These are phyloP conservation scores for Naematelia encephala DNA, from an alignment of 768 basidiomycete genomes.

Conservation along the genomic window DNA sequence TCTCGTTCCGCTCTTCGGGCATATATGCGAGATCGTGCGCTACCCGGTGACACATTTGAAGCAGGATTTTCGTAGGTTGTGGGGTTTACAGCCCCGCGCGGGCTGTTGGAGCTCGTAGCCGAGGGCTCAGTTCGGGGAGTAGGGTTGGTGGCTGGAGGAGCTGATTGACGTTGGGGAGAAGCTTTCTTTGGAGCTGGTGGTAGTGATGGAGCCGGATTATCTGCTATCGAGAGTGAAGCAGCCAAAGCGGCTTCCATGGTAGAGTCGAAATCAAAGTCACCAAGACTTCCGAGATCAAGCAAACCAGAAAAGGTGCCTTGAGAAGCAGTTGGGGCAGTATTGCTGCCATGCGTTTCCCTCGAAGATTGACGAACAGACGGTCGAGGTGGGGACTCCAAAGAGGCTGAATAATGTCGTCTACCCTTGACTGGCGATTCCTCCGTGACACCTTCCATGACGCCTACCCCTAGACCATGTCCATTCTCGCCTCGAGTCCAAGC, in stretches of 20 bases:
- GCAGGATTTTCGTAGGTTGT: neutral
- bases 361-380: neutral
- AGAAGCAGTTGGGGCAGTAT: no score
- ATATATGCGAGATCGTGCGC: slow-evolving; percentile 31
- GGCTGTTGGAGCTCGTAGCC: neutral
- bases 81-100: no score
- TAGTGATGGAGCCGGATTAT: slow-evolving; percentile 14
- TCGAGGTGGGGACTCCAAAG: neutral
- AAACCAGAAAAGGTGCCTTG: neutral
- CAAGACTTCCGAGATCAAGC: slow-evolving; percentile 22
- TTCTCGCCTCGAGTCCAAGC: slow-evolving; percentile 43
- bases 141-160: neutral
- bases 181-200: neutral
- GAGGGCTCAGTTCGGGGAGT: slow-evolving; percentile 9
- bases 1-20: slow-evolving; percentile 30
- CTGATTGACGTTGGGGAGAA: neutral
- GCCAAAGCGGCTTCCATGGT: slow-evolving; percentile 38
- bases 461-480: slow-evolving; percentile 51
- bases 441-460: slow-evolving; percentile 53
- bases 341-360: neutral
- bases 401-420: neutral
- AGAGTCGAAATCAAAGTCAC: slow-evolving; percentile 38
- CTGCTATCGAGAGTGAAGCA: slow-evolving; percentile 27
- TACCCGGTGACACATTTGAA: slow-evolving; percentile 22
- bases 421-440: slow-evolving; percentile 46